phyloP scores from a whole-genome alignment of 192 early-diverging fungal genomes.

The Linnemannia hyalina region DNA sequence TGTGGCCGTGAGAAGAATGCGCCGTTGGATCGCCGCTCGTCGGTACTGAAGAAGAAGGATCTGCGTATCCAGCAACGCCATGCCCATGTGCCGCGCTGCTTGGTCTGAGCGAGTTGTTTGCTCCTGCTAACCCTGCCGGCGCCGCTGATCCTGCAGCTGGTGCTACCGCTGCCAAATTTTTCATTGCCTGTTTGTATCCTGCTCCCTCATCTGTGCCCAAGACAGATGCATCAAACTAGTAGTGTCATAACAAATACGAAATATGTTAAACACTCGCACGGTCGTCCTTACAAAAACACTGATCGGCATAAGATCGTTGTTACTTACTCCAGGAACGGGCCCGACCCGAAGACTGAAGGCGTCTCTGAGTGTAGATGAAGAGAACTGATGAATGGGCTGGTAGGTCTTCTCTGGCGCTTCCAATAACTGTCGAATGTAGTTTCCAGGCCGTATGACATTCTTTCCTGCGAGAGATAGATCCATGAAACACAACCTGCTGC shows the following conservation, averaged over 20 bases:
- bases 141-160: neutral
- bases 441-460: conserved; percentile 50
- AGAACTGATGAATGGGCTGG: conserved; percentile 44
- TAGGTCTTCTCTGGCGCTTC: conserved; percentile 52
- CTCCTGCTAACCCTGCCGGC: neutral
- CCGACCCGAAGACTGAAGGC: conserved; percentile 51
- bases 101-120: conserved; percentile 20
- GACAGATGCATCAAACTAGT: conserved; percentile 48
- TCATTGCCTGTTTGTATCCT: conserved; percentile 11
- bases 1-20: conserved; percentile 15
- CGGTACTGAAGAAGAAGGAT: neutral
- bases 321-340: conserved; percentile 47
- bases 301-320: neutral
- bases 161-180: neutral
- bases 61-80: conserved; percentile 16
- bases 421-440: conserved; percentile 46
- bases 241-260: neutral
- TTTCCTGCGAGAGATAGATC: conserved; percentile 28
- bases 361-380: conserved; percentile 40
- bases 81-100: conserved; percentile 6
- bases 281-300: neutral
- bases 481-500: neutral
- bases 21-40: neutral
- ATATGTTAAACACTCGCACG: neutral
- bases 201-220: conserved; percentile 45